These are phyloP conservation scores for Citrus mangshanensis DNA, from an alignment of 345 rosid species.

Conservation along the genomic window DNA sequence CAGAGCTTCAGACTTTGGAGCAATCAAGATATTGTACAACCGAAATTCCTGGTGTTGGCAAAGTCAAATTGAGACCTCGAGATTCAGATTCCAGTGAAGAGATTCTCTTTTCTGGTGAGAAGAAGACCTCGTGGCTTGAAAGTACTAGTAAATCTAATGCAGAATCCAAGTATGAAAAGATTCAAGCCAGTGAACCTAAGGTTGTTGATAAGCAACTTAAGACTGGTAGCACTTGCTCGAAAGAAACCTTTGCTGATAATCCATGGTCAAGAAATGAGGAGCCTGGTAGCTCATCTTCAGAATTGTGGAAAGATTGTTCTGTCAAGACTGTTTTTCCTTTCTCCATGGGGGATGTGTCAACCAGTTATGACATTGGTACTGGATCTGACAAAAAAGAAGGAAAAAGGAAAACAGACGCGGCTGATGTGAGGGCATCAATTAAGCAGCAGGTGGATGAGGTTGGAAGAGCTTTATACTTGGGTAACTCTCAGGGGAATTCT, in stretches of 20 bases:
- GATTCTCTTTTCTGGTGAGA: constrained; percentile 48
- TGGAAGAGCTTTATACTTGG: constrained; percentile 74
- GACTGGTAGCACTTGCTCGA: constrained; percentile 27
- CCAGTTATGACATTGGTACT: constrained; percentile 33
- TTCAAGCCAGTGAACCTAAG: constrained; percentile 34
- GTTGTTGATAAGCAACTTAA: constrained; percentile 45
- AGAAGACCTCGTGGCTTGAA: constrained; percentile 54
- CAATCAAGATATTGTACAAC: constrained; percentile 26
- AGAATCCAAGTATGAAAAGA: constrained; percentile 34
- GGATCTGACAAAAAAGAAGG: constrained; percentile 61
- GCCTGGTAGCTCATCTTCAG: constrained; percentile 41
- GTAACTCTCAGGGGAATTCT: constrained; percentile 50
- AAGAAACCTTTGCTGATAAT: constrained; percentile 35
- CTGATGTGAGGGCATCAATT: constrained; percentile 54
- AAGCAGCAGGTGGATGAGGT: constrained; percentile 92
- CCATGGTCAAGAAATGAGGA: constrained; percentile 51
- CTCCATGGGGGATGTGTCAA: constrained; percentile 50
- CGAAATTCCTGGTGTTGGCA: constrained; percentile 37
- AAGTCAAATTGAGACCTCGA: constrained; percentile 37
- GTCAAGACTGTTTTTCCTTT: constrained; percentile 73
- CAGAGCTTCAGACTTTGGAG: constrained; percentile 37
- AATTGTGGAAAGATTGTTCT: constrained; percentile 69
- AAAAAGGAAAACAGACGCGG: constrained; percentile 50
- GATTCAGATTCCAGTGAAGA: constrained; percentile 41
- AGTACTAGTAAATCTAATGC: constrained; percentile 44